Base-by-base conservation (phyloP, 257 asterid species). In the Paraleonurus japonicus region DNA sequence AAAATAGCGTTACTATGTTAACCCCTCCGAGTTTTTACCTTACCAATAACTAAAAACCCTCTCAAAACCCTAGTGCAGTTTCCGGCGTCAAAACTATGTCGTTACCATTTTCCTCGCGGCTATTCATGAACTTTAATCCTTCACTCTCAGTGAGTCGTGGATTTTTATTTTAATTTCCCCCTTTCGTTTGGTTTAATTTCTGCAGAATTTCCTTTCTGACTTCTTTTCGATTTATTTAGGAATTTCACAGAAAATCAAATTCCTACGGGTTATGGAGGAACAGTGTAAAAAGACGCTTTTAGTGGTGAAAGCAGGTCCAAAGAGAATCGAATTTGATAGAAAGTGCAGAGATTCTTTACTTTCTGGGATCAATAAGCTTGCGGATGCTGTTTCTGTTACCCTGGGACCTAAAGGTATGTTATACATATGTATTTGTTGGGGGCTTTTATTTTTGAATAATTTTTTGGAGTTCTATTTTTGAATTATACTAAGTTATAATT, bases 371-470 rank as follows among this genome's bases (percentile, higher is more conserved):
- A 88, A 89, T 81, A 92, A 92, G 84, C 95, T 92, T 45, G 97
- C 98, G 19, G 97, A 95, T 87, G 95, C 90, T 76, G 98, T 95
- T 85, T 87, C 98, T 51, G 90, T 92, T 48, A 95, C 99, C 16
- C 79, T 95, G 53, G 98, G 99, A 67, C 98, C 98, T 69, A 92
- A 77, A 87, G 99, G 98, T 81, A 66, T 61, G 50, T 23, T 57
- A n/a, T 28, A 7, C 10, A 32, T 4, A 10, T 27, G 1, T 5
- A 16, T 20, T 4, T 61, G 64, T 16, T n/a, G 15, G 45, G 9
- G 39, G 63, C 39, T 54, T 12, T 48, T 41, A 5, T 27, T 11
- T n/a, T n/a, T n/a, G n/a, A n/a, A n/a, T n/a, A n/a, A 16, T 11
- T 39, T 43, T 55, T 26, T 72, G 45, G 68, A 33, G 60, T 22